phyloP scores from a whole-genome alignment of 1,284 basidiomycete genomes.

The Tilletia horrida region DNA sequence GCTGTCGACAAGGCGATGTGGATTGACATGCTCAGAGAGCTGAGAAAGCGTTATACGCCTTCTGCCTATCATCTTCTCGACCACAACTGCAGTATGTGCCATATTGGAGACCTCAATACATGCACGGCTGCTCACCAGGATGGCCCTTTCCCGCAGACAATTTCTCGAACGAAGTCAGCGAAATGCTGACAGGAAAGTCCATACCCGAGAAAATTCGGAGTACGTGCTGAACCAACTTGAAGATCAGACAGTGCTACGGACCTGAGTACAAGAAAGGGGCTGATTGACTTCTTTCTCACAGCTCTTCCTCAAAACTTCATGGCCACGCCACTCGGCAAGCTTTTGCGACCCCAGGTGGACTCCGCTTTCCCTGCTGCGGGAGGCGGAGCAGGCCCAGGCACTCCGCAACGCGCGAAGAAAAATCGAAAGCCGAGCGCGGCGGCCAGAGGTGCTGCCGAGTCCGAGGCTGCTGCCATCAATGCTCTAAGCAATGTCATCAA shows the following conservation, averaged over 20 bases:
- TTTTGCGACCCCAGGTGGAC: conserved; percentile 80
- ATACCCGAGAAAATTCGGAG: conserved; percentile 48
- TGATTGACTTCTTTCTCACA: neutral
- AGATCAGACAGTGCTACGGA: no score
- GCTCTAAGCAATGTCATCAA: no score
- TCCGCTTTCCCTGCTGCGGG: conserved; percentile 68
- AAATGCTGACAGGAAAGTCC: conserved; percentile 47
- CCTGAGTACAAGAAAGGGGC: neutral
- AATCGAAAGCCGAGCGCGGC: conserved; percentile 15
- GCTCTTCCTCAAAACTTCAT: conserved; percentile 73
- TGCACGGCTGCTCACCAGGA: conserved; percentile 64
- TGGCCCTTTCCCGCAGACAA: conserved; percentile 21
- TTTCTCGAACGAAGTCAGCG: conserved; percentile 71
- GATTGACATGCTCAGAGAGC: conserved; percentile 71
- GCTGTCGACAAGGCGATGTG: conserved; percentile 78
- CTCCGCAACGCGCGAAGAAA: neutral
- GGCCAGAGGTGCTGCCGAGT: neutral
- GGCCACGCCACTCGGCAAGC: conserved; percentile 82
- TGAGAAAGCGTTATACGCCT: conserved; percentile 75
- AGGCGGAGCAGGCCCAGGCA: neutral
- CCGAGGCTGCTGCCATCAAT: conserved; percentile 7
- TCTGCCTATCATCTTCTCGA: conserved; percentile 73
- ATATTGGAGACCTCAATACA: conserved; percentile 20
- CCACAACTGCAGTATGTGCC: conserved; percentile 58
- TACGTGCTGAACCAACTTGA: neutral